Percentiles rank a stretch among this genome's conserved stretches.
phyloP scores from a whole-genome alignment of 768 basidiomycete genomes.

The Suillus brevipes region DNA sequence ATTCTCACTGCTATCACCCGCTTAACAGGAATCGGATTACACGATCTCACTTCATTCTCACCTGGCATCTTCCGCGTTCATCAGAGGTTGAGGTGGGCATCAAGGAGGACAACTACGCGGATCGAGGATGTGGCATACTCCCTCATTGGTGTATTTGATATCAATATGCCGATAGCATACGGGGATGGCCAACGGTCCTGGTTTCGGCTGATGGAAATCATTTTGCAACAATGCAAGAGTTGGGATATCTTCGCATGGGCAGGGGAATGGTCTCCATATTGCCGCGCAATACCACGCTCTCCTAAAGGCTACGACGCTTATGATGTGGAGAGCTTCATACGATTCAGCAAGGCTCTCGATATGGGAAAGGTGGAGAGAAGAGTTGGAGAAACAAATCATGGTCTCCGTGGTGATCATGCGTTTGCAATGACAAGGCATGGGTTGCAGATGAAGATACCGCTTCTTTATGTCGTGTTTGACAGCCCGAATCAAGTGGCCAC shows the following conservation, averaged over 20 bases:
- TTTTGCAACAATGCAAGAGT: conserved; percentile 6
- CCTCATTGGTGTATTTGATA: conserved; percentile 25
- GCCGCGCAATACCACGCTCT: conserved; percentile 15
- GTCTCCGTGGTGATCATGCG: neutral
- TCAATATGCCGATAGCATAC: conserved; percentile 24
- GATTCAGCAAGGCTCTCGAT: neutral
- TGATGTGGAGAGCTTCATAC: conserved; percentile 9
- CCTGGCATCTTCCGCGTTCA: conserved; percentile 15
- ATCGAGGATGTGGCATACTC: conserved; percentile 27
- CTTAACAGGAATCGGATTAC: conserved; percentile 17
- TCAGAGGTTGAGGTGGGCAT: conserved; percentile 27
- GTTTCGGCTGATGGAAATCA: conserved; percentile 17
- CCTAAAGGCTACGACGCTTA: conserved; percentile 24
- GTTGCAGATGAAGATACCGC: neutral
- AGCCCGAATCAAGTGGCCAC: neutral
- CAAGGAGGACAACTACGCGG: conserved; percentile 24
- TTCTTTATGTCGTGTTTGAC: neutral
- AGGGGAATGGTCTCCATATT: conserved; percentile 7
- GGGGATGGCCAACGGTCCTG: conserved; percentile 27
- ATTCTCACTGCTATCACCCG: conserved; percentile 12
- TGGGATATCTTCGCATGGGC: conserved; percentile 13
- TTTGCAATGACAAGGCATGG: neutral
- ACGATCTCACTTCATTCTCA: conserved; percentile 15
- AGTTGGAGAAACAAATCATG: neutral
- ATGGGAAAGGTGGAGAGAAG: neutral